Conservation (phyloP, 2,329 filamentous ascomycete genomes). For the Colletotrichum trifolii region DNA sequence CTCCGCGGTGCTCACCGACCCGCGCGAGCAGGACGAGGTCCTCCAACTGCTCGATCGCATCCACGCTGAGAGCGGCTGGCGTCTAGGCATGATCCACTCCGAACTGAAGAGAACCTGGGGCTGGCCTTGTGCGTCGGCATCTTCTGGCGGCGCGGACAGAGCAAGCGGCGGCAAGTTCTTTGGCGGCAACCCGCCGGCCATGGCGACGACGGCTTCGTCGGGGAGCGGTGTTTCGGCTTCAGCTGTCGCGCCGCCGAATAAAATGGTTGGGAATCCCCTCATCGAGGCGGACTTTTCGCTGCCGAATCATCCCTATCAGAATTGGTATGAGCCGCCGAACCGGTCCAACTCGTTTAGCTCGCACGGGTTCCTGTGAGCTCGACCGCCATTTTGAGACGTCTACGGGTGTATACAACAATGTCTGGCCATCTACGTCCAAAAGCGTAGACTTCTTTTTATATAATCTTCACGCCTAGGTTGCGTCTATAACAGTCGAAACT, state of each 20-base stretch:
- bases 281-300: slow-evolving; percentile 80
- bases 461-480: background rate
- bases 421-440: background rate
- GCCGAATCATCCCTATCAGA: slow-evolving; percentile 84
- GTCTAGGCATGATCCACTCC: slow-evolving; percentile 75
- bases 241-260: slow-evolving; percentile 41
- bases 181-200: slow-evolving; percentile 22
- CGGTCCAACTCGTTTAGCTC: slow-evolving; percentile 41
- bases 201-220: slow-evolving; percentile 41
- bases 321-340: slow-evolving; percentile 81
- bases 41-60: slow-evolving; percentile 81
- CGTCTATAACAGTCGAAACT: too few species aligned
- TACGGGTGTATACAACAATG: too few species aligned
- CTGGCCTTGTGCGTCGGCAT: slow-evolving; percentile 56
- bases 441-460: background rate
- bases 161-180: slow-evolving; percentile 1
- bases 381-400: too few species aligned
- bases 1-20: slow-evolving; percentile 75
- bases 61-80: slow-evolving; percentile 81
- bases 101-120: slow-evolving; percentile 83
- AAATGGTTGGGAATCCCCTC: slow-evolving; percentile 72
- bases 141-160: too few species aligned
- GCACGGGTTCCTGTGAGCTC: slow-evolving; percentile 28
- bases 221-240: slow-evolving; percentile 44
- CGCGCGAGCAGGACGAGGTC: slow-evolving; percentile 83